Conservation (phyloP, 2,329 filamentous ascomycete species). For the Verticillium albo-atrum region DNA sequence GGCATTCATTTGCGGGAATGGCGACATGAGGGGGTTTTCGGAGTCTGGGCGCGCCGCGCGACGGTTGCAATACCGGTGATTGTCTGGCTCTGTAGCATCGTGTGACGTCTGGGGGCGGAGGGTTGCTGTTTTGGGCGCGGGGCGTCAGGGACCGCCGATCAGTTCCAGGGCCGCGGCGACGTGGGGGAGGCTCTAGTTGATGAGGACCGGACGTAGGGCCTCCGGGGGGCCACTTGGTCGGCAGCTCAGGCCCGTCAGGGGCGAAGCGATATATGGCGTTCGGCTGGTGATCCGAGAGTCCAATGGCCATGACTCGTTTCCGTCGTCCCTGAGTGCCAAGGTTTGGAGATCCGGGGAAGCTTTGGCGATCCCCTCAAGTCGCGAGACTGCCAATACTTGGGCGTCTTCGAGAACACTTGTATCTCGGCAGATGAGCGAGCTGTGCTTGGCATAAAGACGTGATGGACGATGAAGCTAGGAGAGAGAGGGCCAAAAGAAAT, state of each 20-base stretch:
- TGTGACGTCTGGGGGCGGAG: neutral
- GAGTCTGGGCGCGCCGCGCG: neutral
- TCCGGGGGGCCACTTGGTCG: neutral
- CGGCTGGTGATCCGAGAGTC: neutral
- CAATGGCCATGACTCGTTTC: neutral
- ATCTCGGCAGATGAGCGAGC: neutral
- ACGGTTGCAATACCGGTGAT: neutral
- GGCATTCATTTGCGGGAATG: neutral
- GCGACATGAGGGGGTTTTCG: neutral
- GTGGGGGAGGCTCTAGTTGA: neutral
- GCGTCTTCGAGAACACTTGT: neutral
- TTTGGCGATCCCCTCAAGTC: neutral
- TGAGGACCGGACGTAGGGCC: neutral
- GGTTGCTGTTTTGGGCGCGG: conserved; percentile 1
- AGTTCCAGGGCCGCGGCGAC: neutral
- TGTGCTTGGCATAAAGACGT: too few relatives aligned
- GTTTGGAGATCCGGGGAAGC: neutral
- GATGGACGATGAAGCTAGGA: too few relatives aligned
- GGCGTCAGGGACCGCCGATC: neutral
- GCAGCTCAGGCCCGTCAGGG: neutral
- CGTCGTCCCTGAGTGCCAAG: neutral
- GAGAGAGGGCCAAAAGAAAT: too few relatives aligned
- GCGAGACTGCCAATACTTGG: neutral
- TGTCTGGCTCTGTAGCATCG: neutral
- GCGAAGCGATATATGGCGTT: neutral